These are phyloP conservation scores for Avena atlantica DNA, from an alignment of 176 grass and related monocot species.

Conservation along the genomic window DNA sequence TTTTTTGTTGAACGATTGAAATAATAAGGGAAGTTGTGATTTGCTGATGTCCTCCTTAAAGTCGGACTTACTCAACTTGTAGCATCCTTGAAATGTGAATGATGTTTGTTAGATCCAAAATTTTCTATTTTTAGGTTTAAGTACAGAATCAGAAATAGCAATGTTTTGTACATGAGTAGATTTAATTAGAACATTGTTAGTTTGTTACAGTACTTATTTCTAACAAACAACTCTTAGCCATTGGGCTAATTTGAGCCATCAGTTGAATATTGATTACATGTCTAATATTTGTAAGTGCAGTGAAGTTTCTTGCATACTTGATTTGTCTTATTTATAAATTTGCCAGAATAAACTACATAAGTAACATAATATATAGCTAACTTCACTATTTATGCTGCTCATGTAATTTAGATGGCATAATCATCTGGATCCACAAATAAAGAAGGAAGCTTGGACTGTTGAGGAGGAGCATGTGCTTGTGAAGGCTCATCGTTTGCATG, in stretches of 20 bases:
- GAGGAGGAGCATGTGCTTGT: slow-evolving; percentile 76
- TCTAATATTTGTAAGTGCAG: not conserved
- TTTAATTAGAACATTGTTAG: slow-evolving; percentile 19
- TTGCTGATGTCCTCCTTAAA: not conserved
- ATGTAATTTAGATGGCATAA: slow-evolving; percentile 88
- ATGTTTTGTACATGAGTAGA: not conserved
- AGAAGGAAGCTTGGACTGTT: slow-evolving; percentile 77
- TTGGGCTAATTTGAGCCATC: not conserved
- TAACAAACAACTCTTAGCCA: not conserved
- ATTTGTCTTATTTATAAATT: slow-evolving; percentile 22
- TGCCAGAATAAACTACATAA: not conserved
- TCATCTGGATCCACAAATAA: slow-evolving; percentile 96
- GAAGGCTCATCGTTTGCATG: slow-evolving; percentile 78
- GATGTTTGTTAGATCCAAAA: not conserved
- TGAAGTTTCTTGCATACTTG: slow-evolving; percentile 26
- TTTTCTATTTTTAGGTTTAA: not conserved
- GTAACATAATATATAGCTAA: slow-evolving; percentile 5
- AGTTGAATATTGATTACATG: slow-evolving; percentile 7
- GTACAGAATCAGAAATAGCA: slow-evolving; percentile 2
- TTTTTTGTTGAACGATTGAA: slow-evolving; percentile 13
- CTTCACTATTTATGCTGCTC: slow-evolving; percentile 34
- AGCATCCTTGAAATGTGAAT: not conserved
- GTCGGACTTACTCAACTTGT: not conserved
- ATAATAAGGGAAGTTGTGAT: slow-evolving; percentile 11
- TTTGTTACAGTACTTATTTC: not conserved